phyloP scores from a whole-genome alignment of 768 basidiomycete genomes.

The Imleria badia region DNA sequence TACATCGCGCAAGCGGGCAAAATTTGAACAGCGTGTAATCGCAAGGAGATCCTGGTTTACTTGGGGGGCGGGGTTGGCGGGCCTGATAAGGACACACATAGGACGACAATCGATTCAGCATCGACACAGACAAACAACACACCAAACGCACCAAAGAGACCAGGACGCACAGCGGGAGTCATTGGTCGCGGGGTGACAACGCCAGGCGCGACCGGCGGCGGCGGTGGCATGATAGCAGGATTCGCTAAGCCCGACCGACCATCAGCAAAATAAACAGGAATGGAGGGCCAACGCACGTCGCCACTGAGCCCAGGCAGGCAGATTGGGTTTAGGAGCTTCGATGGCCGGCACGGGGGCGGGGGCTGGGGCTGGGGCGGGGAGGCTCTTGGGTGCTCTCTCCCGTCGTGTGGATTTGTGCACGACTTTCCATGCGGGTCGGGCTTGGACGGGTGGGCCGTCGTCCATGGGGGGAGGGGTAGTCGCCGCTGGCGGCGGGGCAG shows the following conservation, averaged over 20 bases:
- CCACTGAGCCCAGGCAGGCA: constrained; percentile 87
- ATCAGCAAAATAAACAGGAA: background rate
- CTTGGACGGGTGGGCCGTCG: constrained; percentile 45
- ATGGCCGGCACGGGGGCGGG: constrained; percentile 35
- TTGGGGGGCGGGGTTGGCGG: constrained; percentile 49
- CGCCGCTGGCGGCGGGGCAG: constrained; percentile 37
- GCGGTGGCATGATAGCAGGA: constrained; percentile 58
- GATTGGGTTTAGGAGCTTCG: constrained; percentile 47
- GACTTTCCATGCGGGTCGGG: constrained; percentile 72
- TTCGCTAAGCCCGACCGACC: constrained; percentile 48
- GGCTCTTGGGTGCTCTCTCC: constrained; percentile 44
- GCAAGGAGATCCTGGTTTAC: constrained; percentile 26
- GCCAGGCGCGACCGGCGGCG: constrained; percentile 36
- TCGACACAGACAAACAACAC: background rate
- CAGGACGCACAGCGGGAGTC: constrained; percentile 53
- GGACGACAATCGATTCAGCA: constrained; percentile 2
- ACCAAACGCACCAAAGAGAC: constrained; percentile 59
- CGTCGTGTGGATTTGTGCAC: constrained; percentile 65
- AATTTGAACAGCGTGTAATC: too few relatives aligned
- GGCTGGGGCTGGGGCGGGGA: constrained; percentile 35
- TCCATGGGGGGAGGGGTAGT: constrained; percentile 48
- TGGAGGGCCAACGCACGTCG: constrained; percentile 47
- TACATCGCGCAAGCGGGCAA: too few relatives aligned
- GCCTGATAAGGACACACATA: constrained; percentile 32
- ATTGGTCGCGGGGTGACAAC: constrained; percentile 34